These are phyloP conservation scores for Haberlea rhodopensis DNA, from an alignment of 257 asterid species.

Conservation along the genomic window DNA sequence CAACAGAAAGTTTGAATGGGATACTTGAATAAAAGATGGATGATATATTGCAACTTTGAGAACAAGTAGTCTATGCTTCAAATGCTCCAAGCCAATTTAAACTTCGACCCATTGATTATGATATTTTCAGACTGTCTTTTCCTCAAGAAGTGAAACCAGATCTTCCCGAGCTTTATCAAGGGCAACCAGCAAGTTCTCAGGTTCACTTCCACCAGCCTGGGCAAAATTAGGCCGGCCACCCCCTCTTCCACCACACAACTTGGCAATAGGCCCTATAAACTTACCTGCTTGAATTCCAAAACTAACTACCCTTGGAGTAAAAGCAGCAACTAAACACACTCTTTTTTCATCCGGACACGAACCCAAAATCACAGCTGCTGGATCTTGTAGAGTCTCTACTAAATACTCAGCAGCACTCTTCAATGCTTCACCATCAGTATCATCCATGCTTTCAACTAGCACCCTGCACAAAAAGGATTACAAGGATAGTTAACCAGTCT, in stretches of 20 bases:
- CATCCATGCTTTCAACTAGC: constrained; percentile 83
- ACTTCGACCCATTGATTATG: neutral
- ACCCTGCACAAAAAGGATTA: constrained; percentile 38
- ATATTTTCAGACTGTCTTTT: constrained; percentile 34
- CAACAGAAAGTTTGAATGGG: neutral
- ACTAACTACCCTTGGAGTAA: constrained; percentile 68
- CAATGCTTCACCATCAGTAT: constrained; percentile 69
- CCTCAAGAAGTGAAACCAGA: constrained; percentile 48
- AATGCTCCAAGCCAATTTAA: too few relatives aligned
- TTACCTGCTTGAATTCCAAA: constrained; percentile 87
- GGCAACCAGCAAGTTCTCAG: constrained; percentile 65
- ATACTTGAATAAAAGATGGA: neutral
- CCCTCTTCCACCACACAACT: constrained; percentile 87
- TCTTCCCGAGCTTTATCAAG: constrained; percentile 74
- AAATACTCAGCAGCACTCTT: constrained; percentile 82
- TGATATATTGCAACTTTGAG: neutral
- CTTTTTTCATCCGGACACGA: constrained; percentile 76
- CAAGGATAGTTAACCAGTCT: neutral
- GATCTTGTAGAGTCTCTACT: constrained; percentile 58
- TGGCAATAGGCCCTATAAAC: constrained; percentile 78
- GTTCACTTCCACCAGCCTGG: constrained; percentile 94
- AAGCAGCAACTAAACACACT: constrained; percentile 79
- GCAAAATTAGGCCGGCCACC: constrained; percentile 93
- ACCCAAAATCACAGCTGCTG: constrained; percentile 84
- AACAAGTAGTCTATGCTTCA: too few relatives aligned